Base-by-base conservation (phyloP, 495 filamentous ascomycete genomes). In the Poronia punctata region DNA sequence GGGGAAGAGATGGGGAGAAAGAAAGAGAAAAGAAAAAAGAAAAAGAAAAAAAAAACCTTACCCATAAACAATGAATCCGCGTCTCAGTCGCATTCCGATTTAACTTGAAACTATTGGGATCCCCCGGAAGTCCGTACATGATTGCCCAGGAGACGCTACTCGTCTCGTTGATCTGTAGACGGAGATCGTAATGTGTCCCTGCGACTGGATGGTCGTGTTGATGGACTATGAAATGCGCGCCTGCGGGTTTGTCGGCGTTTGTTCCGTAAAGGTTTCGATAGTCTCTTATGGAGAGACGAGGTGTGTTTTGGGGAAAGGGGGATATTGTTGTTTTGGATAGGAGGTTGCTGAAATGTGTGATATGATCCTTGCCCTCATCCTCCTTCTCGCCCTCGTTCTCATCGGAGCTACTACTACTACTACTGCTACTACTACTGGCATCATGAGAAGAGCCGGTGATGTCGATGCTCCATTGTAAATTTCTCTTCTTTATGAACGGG, bases 181-280 rank as follows among this genome's bases (percentile, higher is more conserved):
- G 67, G 3, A 85, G 60, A 54, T 83, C 81, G 59, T 83, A 80
- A 42, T 80, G 75, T 0, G 68, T 61, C 8, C 80, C 79, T 10
- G 79, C 75, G 7, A 81, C 60, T 3, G 79, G 79, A 55, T 84
- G 80, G 44, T 84, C 80, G 51, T 84, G 80, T 50, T 83, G 80
- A 53, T 83, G 77, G 19, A 84, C 65, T 23, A 83, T 69, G 46
- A 82, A 83, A 49, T 84, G 79, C 16, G 59, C 62, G 7, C 78
- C 80, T 12, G 8, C 61, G 34, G 5, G 48, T 36, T 36, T 74
- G 55, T 44, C 66, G 37, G 51, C 37, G 36, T 76, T 75, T 7
- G 61, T 50, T 18, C 54, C 50, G 56, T 82, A 83, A 2, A 84
- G 59, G n/a, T 60, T 51, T 18, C 42, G 35, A 57, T 78, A 83